Conservation (phyloP, 2,329 filamentous ascomycete species). For the Coniochaeta hoffmannii region DNA sequence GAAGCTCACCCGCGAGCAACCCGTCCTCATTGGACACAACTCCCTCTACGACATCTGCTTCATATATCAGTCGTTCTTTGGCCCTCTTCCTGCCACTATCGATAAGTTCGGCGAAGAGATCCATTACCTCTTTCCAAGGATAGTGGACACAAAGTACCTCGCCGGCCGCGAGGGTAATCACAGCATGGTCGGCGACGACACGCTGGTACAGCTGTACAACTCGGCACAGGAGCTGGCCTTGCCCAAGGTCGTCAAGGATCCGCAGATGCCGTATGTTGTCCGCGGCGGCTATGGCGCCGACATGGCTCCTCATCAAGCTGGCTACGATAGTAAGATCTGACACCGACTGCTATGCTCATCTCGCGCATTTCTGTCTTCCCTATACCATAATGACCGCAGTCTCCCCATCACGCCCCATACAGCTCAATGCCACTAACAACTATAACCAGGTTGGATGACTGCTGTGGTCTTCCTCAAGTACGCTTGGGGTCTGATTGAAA, state of each 20-base stretch:
- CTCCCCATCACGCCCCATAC: too few species aligned
- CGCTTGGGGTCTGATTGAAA: conserved; percentile 7
- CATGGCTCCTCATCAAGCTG: conserved; percentile 42
- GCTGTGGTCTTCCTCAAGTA: conserved; percentile 30
- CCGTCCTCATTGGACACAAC: conserved; percentile 55
- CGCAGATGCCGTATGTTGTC: not conserved
- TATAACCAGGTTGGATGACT: conserved; percentile 30
- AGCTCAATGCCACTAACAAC: too few species aligned
- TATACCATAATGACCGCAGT: too few species aligned
- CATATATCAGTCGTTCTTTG: conserved; percentile 55
- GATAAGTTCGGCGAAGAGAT: conserved; percentile 44
- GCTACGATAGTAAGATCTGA: conserved; percentile 44
- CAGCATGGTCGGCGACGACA: conserved; percentile 55
- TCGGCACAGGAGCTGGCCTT: not conserved
- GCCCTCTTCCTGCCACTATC: conserved; percentile 43
- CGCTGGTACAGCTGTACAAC: conserved; percentile 9
- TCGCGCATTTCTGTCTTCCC: not conserved
- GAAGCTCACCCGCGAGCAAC: conserved; percentile 19
- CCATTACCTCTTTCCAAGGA: conserved; percentile 34
- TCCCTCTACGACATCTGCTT: conserved; percentile 58
- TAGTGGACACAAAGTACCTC: conserved; percentile 66
- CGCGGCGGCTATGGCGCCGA: not conserved
- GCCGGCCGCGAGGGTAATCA: conserved; percentile 64
- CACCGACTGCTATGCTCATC: not conserved
- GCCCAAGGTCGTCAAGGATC: conserved; percentile 1